These are phyloP conservation scores for Hyphodiscus sp. DNA, from an alignment of 2,329 filamentous ascomycete genomes.

Conservation along the genomic window DNA sequence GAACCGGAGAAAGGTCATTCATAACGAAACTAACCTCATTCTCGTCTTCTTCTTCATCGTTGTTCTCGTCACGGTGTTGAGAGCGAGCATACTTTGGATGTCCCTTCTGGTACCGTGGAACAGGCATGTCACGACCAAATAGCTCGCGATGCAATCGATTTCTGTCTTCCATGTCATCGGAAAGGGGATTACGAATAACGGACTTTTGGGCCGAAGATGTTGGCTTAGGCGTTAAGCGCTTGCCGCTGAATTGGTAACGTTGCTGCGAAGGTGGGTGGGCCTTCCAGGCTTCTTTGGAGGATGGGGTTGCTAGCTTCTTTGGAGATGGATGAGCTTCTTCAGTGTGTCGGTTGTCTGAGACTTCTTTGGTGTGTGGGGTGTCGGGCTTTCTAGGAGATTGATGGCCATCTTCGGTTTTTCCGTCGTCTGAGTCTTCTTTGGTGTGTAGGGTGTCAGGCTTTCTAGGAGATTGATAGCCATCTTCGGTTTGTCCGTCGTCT, in stretches of 20 bases:
- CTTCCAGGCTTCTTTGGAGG: too few species aligned
- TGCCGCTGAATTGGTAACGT: background rate
- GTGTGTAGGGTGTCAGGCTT: too few species aligned
- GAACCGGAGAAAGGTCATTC: background rate
- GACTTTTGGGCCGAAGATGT: background rate
- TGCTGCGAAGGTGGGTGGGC: background rate
- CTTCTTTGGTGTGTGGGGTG: background rate
- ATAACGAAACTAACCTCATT: background rate
- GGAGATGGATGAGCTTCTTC: too few species aligned
- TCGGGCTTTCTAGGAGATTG: too few species aligned
- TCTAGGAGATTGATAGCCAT: too few species aligned
- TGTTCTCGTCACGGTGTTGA: background rate
- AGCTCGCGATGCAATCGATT: background rate
- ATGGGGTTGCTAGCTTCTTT: too few species aligned
- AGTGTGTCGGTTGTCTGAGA: background rate
- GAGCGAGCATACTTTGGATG: background rate
- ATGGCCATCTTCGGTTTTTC: too few species aligned
- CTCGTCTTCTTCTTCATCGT: background rate
- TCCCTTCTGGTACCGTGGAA: background rate
- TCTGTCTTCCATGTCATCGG: background rate
- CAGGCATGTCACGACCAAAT: background rate
- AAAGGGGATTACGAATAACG: background rate
- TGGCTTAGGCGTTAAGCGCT: background rate
- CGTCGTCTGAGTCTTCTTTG: too few species aligned
- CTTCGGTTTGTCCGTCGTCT: too few species aligned